phyloP scores from a whole-genome alignment of 139 green algal species.

The Astrephomene gubernaculifera region DNA sequence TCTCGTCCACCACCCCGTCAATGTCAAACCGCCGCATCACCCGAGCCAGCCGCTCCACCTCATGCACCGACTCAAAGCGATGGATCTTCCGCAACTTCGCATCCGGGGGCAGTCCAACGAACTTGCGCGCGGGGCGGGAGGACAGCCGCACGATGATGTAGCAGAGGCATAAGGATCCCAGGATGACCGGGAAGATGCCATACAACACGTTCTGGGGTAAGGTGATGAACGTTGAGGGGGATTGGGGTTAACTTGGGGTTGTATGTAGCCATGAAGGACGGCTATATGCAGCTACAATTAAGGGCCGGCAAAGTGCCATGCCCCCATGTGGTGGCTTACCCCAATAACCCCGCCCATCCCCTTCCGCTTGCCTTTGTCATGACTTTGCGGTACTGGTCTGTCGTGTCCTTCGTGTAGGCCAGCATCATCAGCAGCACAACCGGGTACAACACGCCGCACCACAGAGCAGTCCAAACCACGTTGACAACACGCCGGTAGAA shows the following conservation, averaged over 20 bases:
- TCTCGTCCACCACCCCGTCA: conserved; percentile 14
- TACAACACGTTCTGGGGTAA: conserved; percentile 42
- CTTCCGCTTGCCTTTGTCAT: background rate
- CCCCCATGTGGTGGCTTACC: no score
- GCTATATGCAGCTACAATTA: no score
- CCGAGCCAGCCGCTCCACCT: conserved; percentile 34
- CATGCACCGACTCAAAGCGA: conserved; percentile 36
- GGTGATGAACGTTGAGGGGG: no score
- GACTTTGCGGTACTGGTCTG: background rate
- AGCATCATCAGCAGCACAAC: background rate
- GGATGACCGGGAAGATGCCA: conserved; percentile 35
- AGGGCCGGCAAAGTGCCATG: no score
- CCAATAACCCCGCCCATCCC: no score
- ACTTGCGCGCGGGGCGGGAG: conserved; percentile 18
- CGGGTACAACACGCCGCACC: conserved; percentile 38
- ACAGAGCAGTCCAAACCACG: conserved; percentile 3
- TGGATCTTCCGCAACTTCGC: conserved; percentile 37
- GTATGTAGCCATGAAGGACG: no score
- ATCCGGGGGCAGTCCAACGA: conserved; percentile 4
- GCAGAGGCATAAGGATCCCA: background rate
- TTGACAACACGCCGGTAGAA: conserved; percentile 21
- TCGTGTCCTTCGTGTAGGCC: background rate
- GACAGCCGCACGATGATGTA: conserved; percentile 19
- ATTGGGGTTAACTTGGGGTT: no score
- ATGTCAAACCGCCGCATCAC: conserved; percentile 50